Evolutionary conservation across 495 filamentous ascomycete species (phyloP).

Genomic region (Aspergillus sclerotiicarbonarius): DNA sequence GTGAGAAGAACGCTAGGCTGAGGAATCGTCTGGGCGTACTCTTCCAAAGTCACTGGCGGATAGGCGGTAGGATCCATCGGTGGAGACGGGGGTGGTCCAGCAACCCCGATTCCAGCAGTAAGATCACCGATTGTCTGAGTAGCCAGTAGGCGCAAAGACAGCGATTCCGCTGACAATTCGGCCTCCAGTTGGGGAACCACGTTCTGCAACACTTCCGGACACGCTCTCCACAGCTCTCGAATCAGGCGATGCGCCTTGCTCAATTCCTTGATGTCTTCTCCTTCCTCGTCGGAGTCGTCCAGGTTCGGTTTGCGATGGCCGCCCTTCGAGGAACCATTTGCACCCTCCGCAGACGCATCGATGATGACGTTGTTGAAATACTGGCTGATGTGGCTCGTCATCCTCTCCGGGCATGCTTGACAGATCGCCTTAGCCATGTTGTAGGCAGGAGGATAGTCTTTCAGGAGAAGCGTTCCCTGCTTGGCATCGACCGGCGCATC

Average conservation of each 20-base stretch:
- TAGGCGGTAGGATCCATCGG: conserved; percentile 76
- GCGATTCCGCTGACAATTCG: conserved; percentile 85
- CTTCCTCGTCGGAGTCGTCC: conserved; percentile 76
- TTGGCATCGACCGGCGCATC: conserved; percentile 61
- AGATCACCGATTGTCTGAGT: conserved; percentile 95
- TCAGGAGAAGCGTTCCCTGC: conserved; percentile 75
- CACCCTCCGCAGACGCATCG: conserved; percentile 63
- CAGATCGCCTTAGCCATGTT: conserved; percentile 95
- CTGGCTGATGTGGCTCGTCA: conserved; percentile 88
- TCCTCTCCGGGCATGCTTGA: conserved; percentile 84
- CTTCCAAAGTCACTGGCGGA: conserved; percentile 67
- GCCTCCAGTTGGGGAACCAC: conserved; percentile 93
- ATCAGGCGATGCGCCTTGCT: conserved; percentile 85
- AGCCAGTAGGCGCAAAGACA: conserved; percentile 78
- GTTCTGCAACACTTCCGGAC: conserved; percentile 82
- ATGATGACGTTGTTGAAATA: conserved; percentile 98
- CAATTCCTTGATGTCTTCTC: conserved; percentile 82
- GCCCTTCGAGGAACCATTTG: conserved; percentile 44
- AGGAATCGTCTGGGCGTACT: conserved; percentile 48
- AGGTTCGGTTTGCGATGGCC: conserved; percentile 48
- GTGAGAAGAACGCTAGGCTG: conserved; percentile 68
- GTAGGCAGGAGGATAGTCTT: conserved; percentile 87
- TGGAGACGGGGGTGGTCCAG: conserved; percentile 72
- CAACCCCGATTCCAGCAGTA: conserved; percentile 84
- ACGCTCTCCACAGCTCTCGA: conserved; percentile 91